These are phyloP conservation scores for Populus tomentosa DNA, from an alignment of 441 rosid genomes.

Conservation along the genomic window DNA sequence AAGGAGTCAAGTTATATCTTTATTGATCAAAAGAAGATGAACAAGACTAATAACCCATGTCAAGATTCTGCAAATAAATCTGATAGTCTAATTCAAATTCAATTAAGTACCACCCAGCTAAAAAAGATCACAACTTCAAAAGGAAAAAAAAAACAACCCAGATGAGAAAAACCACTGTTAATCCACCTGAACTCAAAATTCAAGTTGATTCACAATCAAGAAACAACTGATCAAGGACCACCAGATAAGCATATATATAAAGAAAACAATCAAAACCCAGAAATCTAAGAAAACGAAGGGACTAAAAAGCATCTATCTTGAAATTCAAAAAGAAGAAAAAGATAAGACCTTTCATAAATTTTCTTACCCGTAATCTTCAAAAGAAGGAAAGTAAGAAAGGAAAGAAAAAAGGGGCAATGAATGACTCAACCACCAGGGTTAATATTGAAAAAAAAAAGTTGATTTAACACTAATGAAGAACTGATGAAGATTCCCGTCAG, in stretches of 20 bases:
- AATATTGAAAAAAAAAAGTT: constrained; percentile 14
- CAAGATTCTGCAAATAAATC: neutral
- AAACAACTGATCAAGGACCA: constrained; percentile 1
- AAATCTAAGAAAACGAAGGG: constrained; percentile 11
- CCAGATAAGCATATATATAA: constrained; percentile 11
- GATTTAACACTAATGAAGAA: constrained; percentile 18
- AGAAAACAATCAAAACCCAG: constrained; percentile 23
- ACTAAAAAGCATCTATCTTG: constrained; percentile 16
- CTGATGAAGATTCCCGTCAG: constrained; percentile 28
- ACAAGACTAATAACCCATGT: neutral
- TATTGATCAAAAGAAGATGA: neutral
- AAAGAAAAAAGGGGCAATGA: constrained; percentile 14
- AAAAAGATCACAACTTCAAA: neutral
- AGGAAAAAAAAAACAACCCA: constrained; percentile 10
- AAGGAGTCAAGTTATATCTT: neutral
- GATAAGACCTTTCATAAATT: neutral
- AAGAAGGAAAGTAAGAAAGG: constrained; percentile 9
- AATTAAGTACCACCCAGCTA: neutral
- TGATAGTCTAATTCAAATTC: neutral
- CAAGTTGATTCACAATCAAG: neutral
- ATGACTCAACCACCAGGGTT: constrained; percentile 51
- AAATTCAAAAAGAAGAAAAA: constrained; percentile 4
- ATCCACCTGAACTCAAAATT: constrained; percentile 11
- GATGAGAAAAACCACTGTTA: neutral
- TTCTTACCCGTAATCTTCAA: constrained; percentile 24